Base-by-base conservation (phyloP, 108 stramenopile genomes). In the Conticribra weissflogii region DNA sequence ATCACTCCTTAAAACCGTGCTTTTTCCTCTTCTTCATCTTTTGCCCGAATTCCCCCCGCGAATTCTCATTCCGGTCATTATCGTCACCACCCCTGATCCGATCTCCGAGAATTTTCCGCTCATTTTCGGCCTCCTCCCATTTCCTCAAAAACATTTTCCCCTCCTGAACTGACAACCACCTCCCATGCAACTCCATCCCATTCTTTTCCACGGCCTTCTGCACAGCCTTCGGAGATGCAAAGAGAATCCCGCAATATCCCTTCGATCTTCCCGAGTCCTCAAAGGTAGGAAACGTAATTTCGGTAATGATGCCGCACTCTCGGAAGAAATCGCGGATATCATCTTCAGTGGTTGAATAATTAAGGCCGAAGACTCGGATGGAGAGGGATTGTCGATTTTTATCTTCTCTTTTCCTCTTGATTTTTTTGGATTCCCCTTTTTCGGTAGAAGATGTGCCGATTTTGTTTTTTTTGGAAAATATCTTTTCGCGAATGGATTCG, bases 221-320 rank as follows among this genome's bases (percentile, higher is more conserved):
- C 12, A 87, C 88, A 0, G 88, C 91, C 54, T 89, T 89, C 30
- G 91, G 88, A 56, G 67, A 72, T 7, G 74, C 53, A 74, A 92
- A 92, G 24, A 84, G 66, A 28, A 92, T 69, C 16, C 88, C 88
- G 62, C 91, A 92, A 55, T 89, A 92, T 46, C 91, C 91, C 59
- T 89, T 92, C 33, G 74, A 74, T 0, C 88, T 81, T 14, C 87
- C 87, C 28, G 83, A 84, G 67, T 92, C 91, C 41, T 92, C 88
- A 78, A 85, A 92, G 9, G 41, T 76, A 23, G 91, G 91, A 61
- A 92, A 92, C 12, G 77, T 81, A 17, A 92, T 60, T 21, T 85
- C 77, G 29, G 82, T 66, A 48, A 91, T 87, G 14, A 63, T 62
- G 16, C 86, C 86, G 65, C 85, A 85, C 32, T 83, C 53, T 27